Base-by-base conservation (phyloP, 352 stramenopile genomes). In the Phytophthora foliorum region DNA sequence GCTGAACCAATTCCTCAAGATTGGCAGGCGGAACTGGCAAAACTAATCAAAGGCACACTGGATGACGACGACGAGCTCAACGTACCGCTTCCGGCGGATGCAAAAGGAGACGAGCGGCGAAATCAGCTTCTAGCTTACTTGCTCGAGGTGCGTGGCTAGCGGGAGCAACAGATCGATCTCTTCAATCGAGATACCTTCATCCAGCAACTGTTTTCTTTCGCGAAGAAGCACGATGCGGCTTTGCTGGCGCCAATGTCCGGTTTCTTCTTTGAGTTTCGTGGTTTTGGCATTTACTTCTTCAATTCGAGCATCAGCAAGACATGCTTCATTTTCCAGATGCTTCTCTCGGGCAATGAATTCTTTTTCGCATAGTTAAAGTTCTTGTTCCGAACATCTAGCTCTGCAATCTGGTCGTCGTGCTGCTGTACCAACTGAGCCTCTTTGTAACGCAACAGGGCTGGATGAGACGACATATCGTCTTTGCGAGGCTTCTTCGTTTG, bases 21-120 rank as follows among this genome's bases (percentile, higher is more conserved):
- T 2, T 67, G 66, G 53, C 32, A 27, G 21, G n/a, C 7, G 4
- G 49, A 61, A n/a, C 56, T 69, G 6, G 22, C 57, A 3, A 17
- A 16, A n/a, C 24, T 36, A 2, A 46, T 57, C 4, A 51, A 16
- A 19, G 57, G 49, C 1, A 19, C 21, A 24, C 52, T 74, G 2
- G 55, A 62, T 8, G 59, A 66, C 11, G 67, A 70, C 7, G 60
- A 74, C 24, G 60, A 70, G 46, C 48, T 67, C 1, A 70, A 70
- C 22, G n/a, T n/a, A n/a, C 53, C 59, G n/a, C 7, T 74, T 46
- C 45, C 38, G 29, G 39, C 14, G 4, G 39, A 58, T 7, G 58
- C 59, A 13, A 49, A 11, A 32, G 58, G 44, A 17, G 53, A 54
- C 13, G 17, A 54, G 44, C 53, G 66, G 2, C 11, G 53, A 0